Evolutionary conservation across 352 stramenopile species (phyloP).

Genomic region (Globisporangium nunn): DNA sequence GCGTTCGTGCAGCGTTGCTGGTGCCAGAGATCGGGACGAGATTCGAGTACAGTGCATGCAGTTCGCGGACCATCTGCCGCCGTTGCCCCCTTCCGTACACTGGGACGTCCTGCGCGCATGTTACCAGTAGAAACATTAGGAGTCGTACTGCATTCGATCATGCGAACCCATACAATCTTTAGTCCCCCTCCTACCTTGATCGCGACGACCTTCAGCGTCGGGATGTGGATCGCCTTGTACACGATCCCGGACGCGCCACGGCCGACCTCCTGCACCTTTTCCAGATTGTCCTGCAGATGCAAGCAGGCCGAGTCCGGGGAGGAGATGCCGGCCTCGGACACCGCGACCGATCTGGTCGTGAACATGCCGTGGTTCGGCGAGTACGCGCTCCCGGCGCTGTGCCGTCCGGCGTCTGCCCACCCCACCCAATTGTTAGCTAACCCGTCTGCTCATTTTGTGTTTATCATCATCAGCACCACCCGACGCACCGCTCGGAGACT

Average conservation of each 20-base stretch:
- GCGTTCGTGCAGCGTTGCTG: slow-evolving; percentile 16
- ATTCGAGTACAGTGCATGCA: slow-evolving; percentile 87
- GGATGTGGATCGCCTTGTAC: slow-evolving; percentile 88
- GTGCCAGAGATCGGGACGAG: slow-evolving; percentile 67
- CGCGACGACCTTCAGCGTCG: slow-evolving; percentile 85
- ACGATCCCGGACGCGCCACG: slow-evolving; percentile 81
- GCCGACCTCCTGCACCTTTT: slow-evolving; percentile 71
- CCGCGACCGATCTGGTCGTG: slow-evolving; percentile 71
- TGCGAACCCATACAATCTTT: background rate
- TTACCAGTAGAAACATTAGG: background rate
- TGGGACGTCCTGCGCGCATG: slow-evolving; percentile 54
- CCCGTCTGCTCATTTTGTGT: background rate
- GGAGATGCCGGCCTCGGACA: slow-evolving; percentile 83
- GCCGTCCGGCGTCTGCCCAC: slow-evolving; percentile 29
- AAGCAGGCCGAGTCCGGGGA: slow-evolving; percentile 69
- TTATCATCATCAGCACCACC: no score
- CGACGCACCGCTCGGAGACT: slow-evolving; percentile 52
- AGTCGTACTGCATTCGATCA: background rate
- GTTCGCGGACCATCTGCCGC: slow-evolving; percentile 86
- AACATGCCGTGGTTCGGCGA: slow-evolving; percentile 86
- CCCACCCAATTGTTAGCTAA: background rate
- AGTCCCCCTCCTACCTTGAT: slow-evolving; percentile 51
- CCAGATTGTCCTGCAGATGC: slow-evolving; percentile 81
- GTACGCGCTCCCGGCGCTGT: slow-evolving; percentile 76
- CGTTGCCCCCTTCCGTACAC: slow-evolving; percentile 81